Base-by-base conservation (phyloP, 2,329 filamentous ascomycete genomes). In the Volutella citrinella region DNA sequence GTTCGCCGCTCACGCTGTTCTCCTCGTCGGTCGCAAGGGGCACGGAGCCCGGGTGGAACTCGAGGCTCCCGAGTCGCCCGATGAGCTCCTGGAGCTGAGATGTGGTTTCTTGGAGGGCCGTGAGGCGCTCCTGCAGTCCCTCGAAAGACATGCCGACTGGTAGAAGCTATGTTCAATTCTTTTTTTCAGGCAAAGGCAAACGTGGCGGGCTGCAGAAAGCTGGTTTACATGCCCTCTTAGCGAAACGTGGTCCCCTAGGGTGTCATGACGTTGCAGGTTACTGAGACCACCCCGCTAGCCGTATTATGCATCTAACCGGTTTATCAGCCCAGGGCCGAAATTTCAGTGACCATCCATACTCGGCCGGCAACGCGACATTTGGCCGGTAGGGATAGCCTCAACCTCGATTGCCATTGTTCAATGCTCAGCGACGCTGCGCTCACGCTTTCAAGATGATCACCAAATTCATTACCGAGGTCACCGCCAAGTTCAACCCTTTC, bases 401-500 rank as follows among this genome's bases (percentile, higher is more conserved):
- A n/a, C n/a, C n/a, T n/a, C n/a, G n/a, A n/a, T n/a, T n/a, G n/a
- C n/a, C n/a, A n/a, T n/a, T n/a, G n/a, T n/a, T n/a, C n/a, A n/a
- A n/a, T n/a, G n/a, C n/a, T n/a, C n/a, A n/a, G 24, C 28, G 45
- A 30, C 40, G 22, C 30, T 32, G 39, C 32, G 36, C 22, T 11
- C 24, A 19, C 40, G 27, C 32, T 44, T 29, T 40, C 57, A 71
- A 61, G 32, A 93, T 93, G 87, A 87, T 93, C 42, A 91, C 86
- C 40, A 81, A 82, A 59, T 93, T 87, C 70, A 78, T 94, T 62
- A 91, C 89, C 61, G 80, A 88, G 60, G 81, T 97, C 54, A 80
- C 76, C 54, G 84, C 88, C 47, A 80, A 80, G 60, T 96, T 97
- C 80, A 95, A 95, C 66, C 91, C 93, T 23, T 97, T 97, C 76